phyloP scores from a whole-genome alignment of 2,329 filamentous ascomycete genomes.

The Colletotrichum nymphaeae region DNA sequence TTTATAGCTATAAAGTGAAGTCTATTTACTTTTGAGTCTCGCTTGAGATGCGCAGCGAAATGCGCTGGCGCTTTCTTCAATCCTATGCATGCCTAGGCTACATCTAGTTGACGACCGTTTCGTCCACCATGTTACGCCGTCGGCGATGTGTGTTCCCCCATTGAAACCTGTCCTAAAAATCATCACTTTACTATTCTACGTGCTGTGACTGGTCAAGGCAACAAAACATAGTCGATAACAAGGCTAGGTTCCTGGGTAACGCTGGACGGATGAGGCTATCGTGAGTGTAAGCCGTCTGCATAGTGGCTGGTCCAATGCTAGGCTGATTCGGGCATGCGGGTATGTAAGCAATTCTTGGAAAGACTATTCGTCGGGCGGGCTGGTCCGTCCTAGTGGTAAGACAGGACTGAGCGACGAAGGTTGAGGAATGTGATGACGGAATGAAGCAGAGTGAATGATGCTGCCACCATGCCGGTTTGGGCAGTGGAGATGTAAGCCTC shows the following conservation, averaged over 20 bases:
- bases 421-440: not conserved
- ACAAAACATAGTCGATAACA: not conserved
- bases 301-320: not conserved
- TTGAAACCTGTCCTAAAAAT: not conserved
- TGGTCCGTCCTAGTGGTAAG: not conserved
- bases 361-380: not conserved
- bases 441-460: not conserved
- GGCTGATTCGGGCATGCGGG: not conserved
- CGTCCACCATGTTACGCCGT: not conserved
- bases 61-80: not conserved
- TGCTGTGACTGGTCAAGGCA: not conserved
- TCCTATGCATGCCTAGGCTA: not conserved
- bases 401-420: not conserved
- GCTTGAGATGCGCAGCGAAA: not conserved
- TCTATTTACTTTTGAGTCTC: not conserved
- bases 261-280: slow-evolving; percentile 25
- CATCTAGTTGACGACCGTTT: not conserved
- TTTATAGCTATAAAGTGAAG: not conserved
- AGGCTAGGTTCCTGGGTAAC: no score
- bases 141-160: not conserved
- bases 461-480: not conserved
- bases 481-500: slow-evolving; percentile 3
- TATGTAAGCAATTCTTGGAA: slow-evolving; percentile 5
- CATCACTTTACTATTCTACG: rapidly evolving
- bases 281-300: slow-evolving; percentile 22